phyloP scores from a whole-genome alignment of 129 eudicot genomes.

The Oenanthe sinensis region DNA sequence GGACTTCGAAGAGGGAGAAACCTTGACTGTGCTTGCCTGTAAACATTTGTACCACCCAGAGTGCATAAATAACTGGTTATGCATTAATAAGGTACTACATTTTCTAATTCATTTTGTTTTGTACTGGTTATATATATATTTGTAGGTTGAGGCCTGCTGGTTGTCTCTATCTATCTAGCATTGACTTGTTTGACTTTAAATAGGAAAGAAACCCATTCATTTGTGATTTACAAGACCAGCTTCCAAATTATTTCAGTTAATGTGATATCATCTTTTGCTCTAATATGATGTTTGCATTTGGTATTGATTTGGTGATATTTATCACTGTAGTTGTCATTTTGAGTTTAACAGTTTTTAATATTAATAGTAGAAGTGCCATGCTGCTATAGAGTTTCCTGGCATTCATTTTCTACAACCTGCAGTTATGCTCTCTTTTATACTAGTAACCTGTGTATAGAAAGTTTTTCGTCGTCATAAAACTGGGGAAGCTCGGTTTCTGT shows the following conservation, averaged over 20 bases:
- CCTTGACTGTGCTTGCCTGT: constrained; percentile 73
- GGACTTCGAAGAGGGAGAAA: constrained; percentile 82
- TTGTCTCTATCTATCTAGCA: neutral
- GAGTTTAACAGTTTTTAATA: neutral
- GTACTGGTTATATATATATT: neutral
- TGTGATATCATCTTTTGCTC: neutral
- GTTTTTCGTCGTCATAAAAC: neutral
- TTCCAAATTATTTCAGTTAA: neutral
- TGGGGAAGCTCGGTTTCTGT: neutral
- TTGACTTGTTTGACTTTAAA: neutral
- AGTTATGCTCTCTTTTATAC: neutral
- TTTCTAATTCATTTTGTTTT: neutral
- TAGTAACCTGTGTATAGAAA: neutral
- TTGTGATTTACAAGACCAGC: neutral
- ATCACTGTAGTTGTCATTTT: neutral
- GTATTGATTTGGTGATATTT: neutral
- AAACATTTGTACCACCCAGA: constrained; percentile 85
- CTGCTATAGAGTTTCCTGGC: neutral
- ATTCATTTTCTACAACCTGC: no score
- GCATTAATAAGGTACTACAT: constrained; percentile 64
- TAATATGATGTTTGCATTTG: neutral
- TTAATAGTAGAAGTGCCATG: neutral
- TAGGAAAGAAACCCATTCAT: no score
- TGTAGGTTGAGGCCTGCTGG: neutral
- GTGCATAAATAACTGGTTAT: constrained; percentile 85